phyloP scores from a whole-genome alignment of 208 protist species.

The Leishmania major region DNA sequence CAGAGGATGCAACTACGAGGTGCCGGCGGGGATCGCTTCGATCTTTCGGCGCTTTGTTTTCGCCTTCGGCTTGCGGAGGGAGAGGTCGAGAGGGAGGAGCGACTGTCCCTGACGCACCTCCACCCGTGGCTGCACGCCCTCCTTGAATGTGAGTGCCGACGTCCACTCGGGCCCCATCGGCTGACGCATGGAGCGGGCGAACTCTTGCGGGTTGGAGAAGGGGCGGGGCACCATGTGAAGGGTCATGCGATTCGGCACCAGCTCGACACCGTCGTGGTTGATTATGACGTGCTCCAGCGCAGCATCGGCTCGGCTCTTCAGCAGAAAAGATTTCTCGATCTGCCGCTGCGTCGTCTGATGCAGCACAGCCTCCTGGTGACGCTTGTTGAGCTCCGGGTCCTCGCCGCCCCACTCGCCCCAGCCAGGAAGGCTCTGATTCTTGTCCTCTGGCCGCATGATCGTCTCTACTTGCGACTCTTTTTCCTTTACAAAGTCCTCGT shows the following conservation, averaged over 20 bases:
- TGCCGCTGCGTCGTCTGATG: conserved; percentile 55
- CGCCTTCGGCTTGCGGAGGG: conserved; percentile 56
- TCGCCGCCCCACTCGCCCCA: conserved; percentile 94
- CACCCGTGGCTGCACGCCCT: conserved; percentile 80
- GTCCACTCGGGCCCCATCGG: conserved; percentile 91
- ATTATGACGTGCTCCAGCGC: conserved; percentile 93
- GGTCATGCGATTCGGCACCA: conserved; percentile 88
- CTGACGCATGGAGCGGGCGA: conserved; percentile 89
- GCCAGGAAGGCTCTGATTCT: conserved; percentile 85
- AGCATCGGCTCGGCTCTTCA: conserved; percentile 86
- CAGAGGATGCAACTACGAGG: background rate
- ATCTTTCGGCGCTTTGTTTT: conserved; percentile 84
- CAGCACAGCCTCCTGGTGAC: conserved; percentile 66
- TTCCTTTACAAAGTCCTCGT: conserved; percentile 90
- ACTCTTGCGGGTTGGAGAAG: conserved; percentile 91
- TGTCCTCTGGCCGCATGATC: conserved; percentile 87
- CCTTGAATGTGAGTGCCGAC: conserved; percentile 81
- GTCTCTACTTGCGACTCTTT: conserved; percentile 87
- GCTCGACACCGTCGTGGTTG: conserved; percentile 92
- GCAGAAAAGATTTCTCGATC: conserved; percentile 78
- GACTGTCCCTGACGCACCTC: conserved; percentile 81
- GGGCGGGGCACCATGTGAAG: conserved; percentile 92
- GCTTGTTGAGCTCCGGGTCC: conserved; percentile 77
- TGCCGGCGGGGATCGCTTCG: background rate
- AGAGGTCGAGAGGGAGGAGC: conserved; percentile 80